These are phyloP conservation scores for Recurvomyces mirabilis DNA, from an alignment of 495 filamentous ascomycete genomes.

Conservation along the genomic window DNA sequence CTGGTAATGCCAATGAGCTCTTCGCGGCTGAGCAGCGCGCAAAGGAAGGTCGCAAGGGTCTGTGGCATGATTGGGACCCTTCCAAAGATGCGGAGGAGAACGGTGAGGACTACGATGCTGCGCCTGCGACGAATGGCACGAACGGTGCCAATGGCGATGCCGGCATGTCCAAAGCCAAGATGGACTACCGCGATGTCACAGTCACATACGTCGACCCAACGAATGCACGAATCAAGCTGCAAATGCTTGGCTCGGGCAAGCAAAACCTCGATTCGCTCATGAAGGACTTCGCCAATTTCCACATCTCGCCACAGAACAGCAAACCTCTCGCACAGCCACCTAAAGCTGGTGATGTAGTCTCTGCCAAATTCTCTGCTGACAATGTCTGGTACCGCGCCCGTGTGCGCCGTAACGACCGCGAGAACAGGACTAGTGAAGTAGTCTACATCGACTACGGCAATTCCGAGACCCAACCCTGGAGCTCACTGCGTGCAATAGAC, in stretches of 20 bases:
- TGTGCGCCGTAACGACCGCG: conserved; percentile 82
- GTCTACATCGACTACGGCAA: conserved; percentile 96
- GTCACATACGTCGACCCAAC: conserved; percentile 75
- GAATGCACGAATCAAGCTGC: conserved; percentile 68
- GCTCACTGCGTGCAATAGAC: conserved; percentile 62
- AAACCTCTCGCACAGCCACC: conserved; percentile 61
- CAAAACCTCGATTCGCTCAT: conserved; percentile 73
- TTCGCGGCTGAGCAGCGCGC: conserved; percentile 77
- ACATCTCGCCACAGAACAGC: conserved; percentile 62
- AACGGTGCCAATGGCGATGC: conserved; percentile 41
- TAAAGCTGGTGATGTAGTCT: conserved; percentile 82
- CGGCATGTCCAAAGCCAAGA: conserved; percentile 35
- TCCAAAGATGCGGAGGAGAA: conserved; percentile 51
- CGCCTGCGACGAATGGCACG: conserved; percentile 36
- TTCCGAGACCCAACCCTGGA: conserved; percentile 76
- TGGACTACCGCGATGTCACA: conserved; percentile 85
- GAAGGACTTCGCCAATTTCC: conserved; percentile 77
- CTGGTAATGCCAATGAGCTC: conserved; percentile 77
- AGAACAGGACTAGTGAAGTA: conserved; percentile 76
- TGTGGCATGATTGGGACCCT: conserved; percentile 93
- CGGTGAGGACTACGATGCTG: conserved; percentile 28
- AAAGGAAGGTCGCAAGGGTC: conserved; percentile 71
- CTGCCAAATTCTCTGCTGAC: conserved; percentile 79
- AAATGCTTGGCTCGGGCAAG: conserved; percentile 74
- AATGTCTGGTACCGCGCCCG: conserved; percentile 88